A percentile compares a stretch with the other conserved stretches of the same genome.
Evolutionary conservation across 768 basidiomycete species (phyloP).

Genomic region (Mycena olivaceomarginata): DNA sequence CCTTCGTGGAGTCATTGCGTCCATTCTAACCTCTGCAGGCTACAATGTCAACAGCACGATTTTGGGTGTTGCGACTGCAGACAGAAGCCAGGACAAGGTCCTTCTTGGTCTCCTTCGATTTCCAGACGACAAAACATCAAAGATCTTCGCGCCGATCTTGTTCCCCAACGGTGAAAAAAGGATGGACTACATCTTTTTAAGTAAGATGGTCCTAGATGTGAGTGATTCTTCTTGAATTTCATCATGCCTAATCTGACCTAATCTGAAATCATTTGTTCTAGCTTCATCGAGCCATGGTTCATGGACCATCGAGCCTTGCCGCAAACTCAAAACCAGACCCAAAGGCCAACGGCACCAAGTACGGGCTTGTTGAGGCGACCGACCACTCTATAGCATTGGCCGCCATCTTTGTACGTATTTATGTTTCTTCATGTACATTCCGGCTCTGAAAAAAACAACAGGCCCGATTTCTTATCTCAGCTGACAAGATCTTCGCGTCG

Average conservation of each 20-base stretch:
- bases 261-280: neutral
- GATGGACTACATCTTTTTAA: no score
- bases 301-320: constrained; percentile 10
- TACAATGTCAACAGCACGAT: constrained; percentile 4
- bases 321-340: constrained; percentile 10
- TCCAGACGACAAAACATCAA: neutral
- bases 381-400: constrained; percentile 3
- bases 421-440: constrained; percentile 11
- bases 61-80: no score
- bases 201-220: neutral
- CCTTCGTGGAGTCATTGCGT: neutral
- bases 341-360: constrained; percentile 1
- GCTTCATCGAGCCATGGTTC: constrained; percentile 12
- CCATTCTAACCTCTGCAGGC: constrained; percentile 1
- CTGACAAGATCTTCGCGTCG: no score
- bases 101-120: no score
- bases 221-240: neutral
- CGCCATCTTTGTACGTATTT: neutral
- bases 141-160: constrained; percentile 1
- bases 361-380: neutral
- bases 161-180: no score
- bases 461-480: no score
- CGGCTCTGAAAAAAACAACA: no score
- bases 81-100: no score
- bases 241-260: neutral